Percentiles rank a stretch among this genome's conserved stretches.
Conservation (phyloP, 257 asterid genomes). For the Solanum tarapatanum region DNA sequence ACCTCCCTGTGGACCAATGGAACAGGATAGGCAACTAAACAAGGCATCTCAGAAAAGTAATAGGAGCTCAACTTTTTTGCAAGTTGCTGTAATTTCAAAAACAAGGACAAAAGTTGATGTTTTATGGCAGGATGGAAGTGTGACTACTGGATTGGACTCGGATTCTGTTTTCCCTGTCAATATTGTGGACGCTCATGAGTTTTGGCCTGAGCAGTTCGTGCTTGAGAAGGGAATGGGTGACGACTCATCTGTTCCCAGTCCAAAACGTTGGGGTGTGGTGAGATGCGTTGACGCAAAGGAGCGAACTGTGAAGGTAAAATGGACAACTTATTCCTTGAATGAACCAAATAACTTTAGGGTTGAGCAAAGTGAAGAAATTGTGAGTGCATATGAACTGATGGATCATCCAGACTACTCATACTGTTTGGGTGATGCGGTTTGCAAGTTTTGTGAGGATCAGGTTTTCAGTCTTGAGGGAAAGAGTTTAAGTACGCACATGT, state of each 20-base stretch:
- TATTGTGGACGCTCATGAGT: constrained; percentile 70
- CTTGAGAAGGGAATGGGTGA: constrained; percentile 55
- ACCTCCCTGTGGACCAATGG: constrained; percentile 8
- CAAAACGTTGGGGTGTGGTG: constrained; percentile 59
- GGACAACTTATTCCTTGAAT: constrained; percentile 34
- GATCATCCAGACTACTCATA: constrained; percentile 74
- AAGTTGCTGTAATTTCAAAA: constrained; percentile 51
- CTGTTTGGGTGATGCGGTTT: constrained; percentile 56
- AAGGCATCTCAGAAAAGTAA: constrained; percentile 5
- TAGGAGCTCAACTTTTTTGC: constrained; percentile 15
- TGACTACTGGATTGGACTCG: constrained; percentile 48
- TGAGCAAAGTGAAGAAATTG: constrained; percentile 48
- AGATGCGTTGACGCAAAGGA: constrained; percentile 67
- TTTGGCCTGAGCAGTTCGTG: constrained; percentile 69
- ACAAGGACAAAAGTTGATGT: constrained; percentile 66
- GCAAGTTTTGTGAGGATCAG: constrained; percentile 15
- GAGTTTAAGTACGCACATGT: background rate
- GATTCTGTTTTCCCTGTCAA: constrained; percentile 47
- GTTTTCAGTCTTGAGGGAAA: constrained; percentile 6
- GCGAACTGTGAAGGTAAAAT: constrained; percentile 66
- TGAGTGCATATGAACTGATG: constrained; percentile 85
- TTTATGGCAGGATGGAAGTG: constrained; percentile 87
- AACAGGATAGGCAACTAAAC: constrained; percentile 14
- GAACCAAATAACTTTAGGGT: constrained; percentile 9
- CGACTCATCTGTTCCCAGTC: constrained; percentile 20